Conservation (phyloP, 2,329 filamentous ascomycete species). For the Oidium heveae region DNA sequence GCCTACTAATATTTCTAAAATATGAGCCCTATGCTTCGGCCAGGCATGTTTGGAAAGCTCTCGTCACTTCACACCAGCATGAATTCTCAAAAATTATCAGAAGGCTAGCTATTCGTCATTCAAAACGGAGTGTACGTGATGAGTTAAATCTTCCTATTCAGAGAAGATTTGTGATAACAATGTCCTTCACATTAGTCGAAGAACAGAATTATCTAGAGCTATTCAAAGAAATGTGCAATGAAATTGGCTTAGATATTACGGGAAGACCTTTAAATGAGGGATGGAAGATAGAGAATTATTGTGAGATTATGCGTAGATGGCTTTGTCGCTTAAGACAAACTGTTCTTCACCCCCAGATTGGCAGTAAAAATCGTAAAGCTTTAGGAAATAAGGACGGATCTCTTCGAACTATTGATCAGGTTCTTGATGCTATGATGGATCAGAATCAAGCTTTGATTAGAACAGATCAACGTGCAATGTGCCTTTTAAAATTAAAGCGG, state of each 20-base stretch:
- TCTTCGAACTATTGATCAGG: conserved; percentile 61
- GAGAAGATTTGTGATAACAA: conserved; percentile 63
- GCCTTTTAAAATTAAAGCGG: conserved; percentile 36
- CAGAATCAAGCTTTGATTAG: conserved; percentile 45
- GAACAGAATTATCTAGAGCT: conserved; percentile 67
- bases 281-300: conserved; percentile 34
- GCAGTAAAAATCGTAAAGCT: conserved; percentile 35
- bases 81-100: conserved; percentile 46
- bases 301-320: conserved; percentile 55
- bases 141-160: conserved; percentile 64
- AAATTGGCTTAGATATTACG: conserved; percentile 35
- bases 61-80: conserved; percentile 33
- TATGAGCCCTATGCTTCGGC: conserved; percentile 51
- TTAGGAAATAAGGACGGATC: conserved; percentile 38
- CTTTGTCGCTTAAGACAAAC: conserved; percentile 56
- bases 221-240: conserved; percentile 49
- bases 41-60: conserved; percentile 37
- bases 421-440: conserved; percentile 78
- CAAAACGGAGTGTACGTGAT: conserved; percentile 52
- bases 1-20: conserved; percentile 55
- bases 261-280: conserved; percentile 40
- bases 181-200: conserved; percentile 75
- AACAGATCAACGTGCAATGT: conserved; percentile 39
- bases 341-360: conserved; percentile 66
- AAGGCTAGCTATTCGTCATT: conserved; percentile 56